Base-by-base conservation (phyloP, 305 asterid genomes). In the Solanum hybrid region DNA sequence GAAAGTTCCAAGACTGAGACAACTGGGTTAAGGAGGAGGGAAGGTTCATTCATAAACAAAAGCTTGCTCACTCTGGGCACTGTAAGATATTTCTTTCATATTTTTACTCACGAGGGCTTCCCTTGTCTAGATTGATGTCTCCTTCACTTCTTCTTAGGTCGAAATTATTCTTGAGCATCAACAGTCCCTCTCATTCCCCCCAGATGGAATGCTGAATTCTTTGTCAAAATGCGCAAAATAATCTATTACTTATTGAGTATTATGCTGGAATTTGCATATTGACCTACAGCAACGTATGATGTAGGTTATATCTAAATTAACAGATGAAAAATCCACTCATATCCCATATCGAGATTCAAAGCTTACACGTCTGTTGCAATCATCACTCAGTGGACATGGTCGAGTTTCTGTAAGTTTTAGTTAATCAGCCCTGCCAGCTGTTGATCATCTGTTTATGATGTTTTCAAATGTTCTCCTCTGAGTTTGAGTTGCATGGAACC, bases 1-100 rank as follows among this genome's bases (percentile, higher is more conserved):
- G 98, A 96, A 93, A 95, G 98, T 93, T 96, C 98, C 77, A 95
- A 95, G 92, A 91, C 98, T 87, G 98, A 92, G 94, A 96, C 97
- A 1, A 94, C 94, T 36, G 98, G 98, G 73, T 86, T 96, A 93
- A 93, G 98, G 94, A 95, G 98, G 92, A 96, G 94, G 92, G 98
- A 95, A 91, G 99, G 99, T 91, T 94, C 97, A 87, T 95, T 93
- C 94, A 94, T 96, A 89, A 95, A 95, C 93, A 95, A 95, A 89
- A 96, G 99, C 92, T 95, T 95, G 66, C 97, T 95, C 71, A 94
- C 98, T 78, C 95, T 96, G 91, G 99, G 98, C 93, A 96, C 98
- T 81, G 98, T 95, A 95, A 95, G 98, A 45, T 88, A 86, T 76
- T 88, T 91, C 86, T 22, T 88, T 89, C 88, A 24, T 88, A 31